These are phyloP conservation scores for Tagetes patula DNA, from an alignment of 129 eudicot genomes.

Conservation along the genomic window DNA sequence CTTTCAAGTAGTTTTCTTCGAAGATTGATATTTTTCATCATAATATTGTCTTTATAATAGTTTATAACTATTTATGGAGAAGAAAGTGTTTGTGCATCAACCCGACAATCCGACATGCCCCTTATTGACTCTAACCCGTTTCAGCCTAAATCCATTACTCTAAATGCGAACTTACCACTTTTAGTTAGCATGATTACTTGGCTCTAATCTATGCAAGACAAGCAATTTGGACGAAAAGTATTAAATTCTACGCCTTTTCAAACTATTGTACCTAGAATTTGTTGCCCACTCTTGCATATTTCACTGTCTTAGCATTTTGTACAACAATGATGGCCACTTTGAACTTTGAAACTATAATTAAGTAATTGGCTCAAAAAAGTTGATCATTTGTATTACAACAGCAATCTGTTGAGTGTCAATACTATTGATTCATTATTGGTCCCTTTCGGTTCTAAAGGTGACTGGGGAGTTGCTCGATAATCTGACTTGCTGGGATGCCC, in stretches of 20 bases:
- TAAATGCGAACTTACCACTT: neutral
- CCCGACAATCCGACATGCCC: neutral
- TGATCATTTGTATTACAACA: neutral
- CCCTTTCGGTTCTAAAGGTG: slow-evolving; percentile 47
- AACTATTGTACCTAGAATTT: too few species aligned
- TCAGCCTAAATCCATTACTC: neutral
- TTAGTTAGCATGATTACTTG: neutral
- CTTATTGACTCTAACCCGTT: neutral
- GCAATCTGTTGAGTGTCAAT: neutral
- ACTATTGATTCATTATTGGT: neutral
- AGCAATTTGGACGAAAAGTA: neutral
- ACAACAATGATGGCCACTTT: neutral
- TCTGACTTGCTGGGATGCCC: slow-evolving; percentile 83
- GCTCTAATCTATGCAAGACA: neutral
- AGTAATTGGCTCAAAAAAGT: neutral
- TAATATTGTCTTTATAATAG: neutral
- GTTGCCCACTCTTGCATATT: too few species aligned
- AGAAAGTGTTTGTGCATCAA: neutral
- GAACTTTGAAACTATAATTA: neutral
- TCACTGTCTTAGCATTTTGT: neutral
- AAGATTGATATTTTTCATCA: neutral
- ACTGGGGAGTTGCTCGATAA: slow-evolving; percentile 68
- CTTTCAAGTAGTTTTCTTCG: neutral
- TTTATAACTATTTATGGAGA: neutral
- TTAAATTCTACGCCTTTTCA: neutral